Percentiles rank a stretch among this genome's conserved stretches.
Conservation (phyloP, 140 eudicot genomes). For the Artemisia princeps region DNA sequence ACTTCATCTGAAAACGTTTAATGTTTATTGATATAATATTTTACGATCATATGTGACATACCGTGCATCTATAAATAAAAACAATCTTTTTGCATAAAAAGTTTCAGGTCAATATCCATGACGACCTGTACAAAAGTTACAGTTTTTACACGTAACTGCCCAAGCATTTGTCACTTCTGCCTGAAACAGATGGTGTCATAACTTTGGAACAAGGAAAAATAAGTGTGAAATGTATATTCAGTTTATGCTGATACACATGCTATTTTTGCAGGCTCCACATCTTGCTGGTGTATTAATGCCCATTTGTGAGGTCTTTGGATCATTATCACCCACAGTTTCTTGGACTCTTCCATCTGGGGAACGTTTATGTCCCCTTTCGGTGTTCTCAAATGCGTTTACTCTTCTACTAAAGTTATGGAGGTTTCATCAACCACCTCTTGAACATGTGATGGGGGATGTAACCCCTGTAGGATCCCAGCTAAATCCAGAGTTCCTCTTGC, state of each 20-base stretch:
- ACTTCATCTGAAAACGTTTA: too few relatives aligned
- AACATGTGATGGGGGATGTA: slow-evolving; percentile 55
- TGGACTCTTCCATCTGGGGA: slow-evolving; percentile 73
- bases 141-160: not conserved
- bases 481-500: slow-evolving; percentile 79
- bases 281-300: slow-evolving; percentile 95
- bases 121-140: not conserved
- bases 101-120: not conserved
- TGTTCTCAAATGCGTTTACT: slow-evolving; percentile 87
- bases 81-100: not conserved
- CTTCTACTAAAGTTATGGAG: slow-evolving; percentile 84
- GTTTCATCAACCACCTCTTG: slow-evolving; percentile 76
- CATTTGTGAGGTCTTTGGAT: slow-evolving; percentile 87
- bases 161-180: not conserved
- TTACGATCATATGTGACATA: too few relatives aligned
- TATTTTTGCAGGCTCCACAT: slow-evolving; percentile 63
- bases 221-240: not conserved
- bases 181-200: not conserved
- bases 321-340: slow-evolving; percentile 59
- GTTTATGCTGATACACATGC: slow-evolving; percentile 16
- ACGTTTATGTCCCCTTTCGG: slow-evolving; percentile 58
- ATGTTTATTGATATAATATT: too few relatives aligned
- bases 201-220: not conserved
- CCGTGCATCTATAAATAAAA: too few relatives aligned
- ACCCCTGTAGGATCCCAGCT: slow-evolving; percentile 71